Conservation (phyloP, 129 eudicot species). For the Solidago caesia region DNA sequence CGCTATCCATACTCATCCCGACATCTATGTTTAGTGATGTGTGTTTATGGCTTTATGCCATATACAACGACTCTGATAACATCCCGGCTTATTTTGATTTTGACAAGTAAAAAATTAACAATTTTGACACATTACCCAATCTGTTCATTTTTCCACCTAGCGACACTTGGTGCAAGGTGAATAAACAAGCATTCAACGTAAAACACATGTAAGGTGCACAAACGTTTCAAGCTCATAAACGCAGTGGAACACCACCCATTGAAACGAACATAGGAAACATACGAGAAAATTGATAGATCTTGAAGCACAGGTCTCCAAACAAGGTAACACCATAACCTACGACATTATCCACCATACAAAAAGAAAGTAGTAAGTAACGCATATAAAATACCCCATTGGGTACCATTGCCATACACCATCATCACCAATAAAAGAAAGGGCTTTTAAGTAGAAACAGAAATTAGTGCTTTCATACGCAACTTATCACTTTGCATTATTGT, state of each 20-base stretch:
- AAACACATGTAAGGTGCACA: background rate
- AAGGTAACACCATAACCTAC: constrained; percentile 28
- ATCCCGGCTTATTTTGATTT: background rate
- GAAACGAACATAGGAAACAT: constrained; percentile 8
- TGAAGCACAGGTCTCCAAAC: constrained; percentile 26
- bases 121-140: background rate
- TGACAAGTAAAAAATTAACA: background rate
- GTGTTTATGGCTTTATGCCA: background rate
- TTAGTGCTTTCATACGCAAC: constrained; percentile 40
- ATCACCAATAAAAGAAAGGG: constrained; percentile 21
- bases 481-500: constrained; percentile 35
- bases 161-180: background rate
- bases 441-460: constrained; percentile 24
- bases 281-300: background rate
- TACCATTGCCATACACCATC: constrained; percentile 27
- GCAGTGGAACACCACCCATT: background rate
- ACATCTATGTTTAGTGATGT: background rate
- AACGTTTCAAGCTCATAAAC: background rate
- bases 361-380: constrained; percentile 22
- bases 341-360: constrained; percentile 26
- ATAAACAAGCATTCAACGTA: background rate
- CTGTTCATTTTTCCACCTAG: background rate
- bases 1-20: background rate
- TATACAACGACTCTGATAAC: background rate
- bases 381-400: constrained; percentile 24